Conservation (phyloP, 108 stramenopile species). For the Conticribra weissflogii region DNA sequence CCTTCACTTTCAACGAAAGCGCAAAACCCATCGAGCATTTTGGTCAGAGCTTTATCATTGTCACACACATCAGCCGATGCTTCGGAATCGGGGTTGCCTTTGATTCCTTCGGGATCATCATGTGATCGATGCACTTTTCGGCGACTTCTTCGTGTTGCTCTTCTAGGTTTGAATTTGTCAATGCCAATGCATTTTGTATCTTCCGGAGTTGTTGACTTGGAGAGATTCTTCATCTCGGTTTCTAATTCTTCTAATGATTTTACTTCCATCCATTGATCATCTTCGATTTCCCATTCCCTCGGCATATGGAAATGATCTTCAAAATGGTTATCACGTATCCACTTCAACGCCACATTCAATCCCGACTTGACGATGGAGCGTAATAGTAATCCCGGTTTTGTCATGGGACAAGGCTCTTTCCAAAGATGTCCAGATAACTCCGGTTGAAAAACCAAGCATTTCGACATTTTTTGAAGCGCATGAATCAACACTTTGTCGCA, state of each 20-base stretch:
- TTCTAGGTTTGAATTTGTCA: slow-evolving; percentile 15
- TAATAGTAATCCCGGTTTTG: slow-evolving; percentile 53
- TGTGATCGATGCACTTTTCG: neutral
- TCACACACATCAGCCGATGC: neutral
- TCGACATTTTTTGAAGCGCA: slow-evolving; percentile 44
- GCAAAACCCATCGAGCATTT: slow-evolving; percentile 56
- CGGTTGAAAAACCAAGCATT: slow-evolving; percentile 63
- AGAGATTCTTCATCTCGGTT: slow-evolving; percentile 37
- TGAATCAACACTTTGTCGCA: slow-evolving; percentile 15
- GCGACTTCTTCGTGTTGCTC: slow-evolving; percentile 36
- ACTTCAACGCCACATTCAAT: slow-evolving; percentile 31
- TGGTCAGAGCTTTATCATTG: slow-evolving; percentile 29
- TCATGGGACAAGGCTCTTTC: slow-evolving; percentile 46
- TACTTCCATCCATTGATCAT: slow-evolving; percentile 68
- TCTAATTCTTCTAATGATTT: slow-evolving; percentile 42
- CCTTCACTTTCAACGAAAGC: slow-evolving; percentile 60
- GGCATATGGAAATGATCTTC: slow-evolving; percentile 42
- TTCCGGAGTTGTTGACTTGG: slow-evolving; percentile 5
- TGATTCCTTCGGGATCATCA: slow-evolving; percentile 15
- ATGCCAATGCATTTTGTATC: neutral
- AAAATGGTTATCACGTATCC: slow-evolving; percentile 23
- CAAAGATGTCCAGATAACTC: slow-evolving; percentile 39
- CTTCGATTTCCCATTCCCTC: slow-evolving; percentile 49
- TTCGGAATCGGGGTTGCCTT: neutral
- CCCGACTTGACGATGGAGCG: slow-evolving; percentile 44